Base-by-base conservation (phyloP, 1,284 basidiomycete species). In the Papiliotrema terrestris region DNA sequence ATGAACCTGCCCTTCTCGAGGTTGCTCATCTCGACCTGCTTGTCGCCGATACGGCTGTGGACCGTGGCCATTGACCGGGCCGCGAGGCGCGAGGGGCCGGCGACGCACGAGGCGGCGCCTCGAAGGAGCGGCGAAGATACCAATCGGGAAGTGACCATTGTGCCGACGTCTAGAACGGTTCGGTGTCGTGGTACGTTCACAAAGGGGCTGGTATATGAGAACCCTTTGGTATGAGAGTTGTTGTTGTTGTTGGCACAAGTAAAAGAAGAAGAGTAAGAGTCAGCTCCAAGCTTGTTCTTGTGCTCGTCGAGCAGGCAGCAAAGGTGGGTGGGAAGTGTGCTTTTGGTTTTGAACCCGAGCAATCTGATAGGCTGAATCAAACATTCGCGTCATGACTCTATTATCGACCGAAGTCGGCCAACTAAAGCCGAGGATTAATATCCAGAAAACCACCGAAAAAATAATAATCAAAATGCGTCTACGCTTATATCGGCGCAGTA, bases 21-120 rank as follows among this genome's bases (percentile, higher is more conserved):
- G 79, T 95, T 91, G 50, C 89, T 91, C 91, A 96, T 95, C 67
- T 88, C 80, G 54, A 96, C 92, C 81, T 93, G 92, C 63, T 86
- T 92, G 75, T 91, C 89, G 59, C 91, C 91, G 67, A 95, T 94
- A 22, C 58, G 56, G 19, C 65, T 64, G 45, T 66, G 59, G 51
- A 73, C 69, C 51, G 73, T 72, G 45, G 73, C 73, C 66, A 71
- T 69, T 20, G 68, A 66, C 51, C 69, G 54, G 15, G n/a, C 22
- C n/a, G 60, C 45, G 49, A 60, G 56, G 51, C 66, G 63, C 22
- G 67, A 61, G 45, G 68, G 51, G 47, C 56, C 52, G 23, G 62
- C 52, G 36, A 60, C 54, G 41, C 29, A 32, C 29, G 29, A 32
- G 29, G 29, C 29, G 5, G 59, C 67, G n/a, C 65, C 67, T 49